Evolutionary conservation across 352 stramenopile species (phyloP).

Genomic region (Globisporangium parvum): DNA sequence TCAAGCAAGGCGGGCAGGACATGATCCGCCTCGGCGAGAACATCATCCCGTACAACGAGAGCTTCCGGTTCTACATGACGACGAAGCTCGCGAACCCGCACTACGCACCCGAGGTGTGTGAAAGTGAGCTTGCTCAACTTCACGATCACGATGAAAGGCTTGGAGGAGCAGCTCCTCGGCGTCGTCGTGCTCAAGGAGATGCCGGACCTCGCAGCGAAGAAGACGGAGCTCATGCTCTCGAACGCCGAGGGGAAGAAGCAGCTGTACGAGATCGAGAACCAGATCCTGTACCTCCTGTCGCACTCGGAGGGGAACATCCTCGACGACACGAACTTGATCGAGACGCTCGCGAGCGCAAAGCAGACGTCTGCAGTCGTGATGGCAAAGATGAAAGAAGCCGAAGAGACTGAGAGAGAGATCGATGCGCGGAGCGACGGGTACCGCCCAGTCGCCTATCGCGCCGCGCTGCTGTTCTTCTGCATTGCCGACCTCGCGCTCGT

Average conservation of each 20-base stretch:
- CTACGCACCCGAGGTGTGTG: conserved; percentile 88
- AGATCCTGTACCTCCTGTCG: conserved; percentile 89
- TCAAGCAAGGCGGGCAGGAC: conserved; percentile 89
- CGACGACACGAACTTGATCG: conserved; percentile 90
- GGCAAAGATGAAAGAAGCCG: conserved; percentile 87
- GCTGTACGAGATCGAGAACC: conserved; percentile 89
- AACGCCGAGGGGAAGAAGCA: conserved; percentile 87
- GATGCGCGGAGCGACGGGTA: conserved; percentile 85
- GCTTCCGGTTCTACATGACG: conserved; percentile 90
- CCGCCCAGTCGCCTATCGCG: conserved; percentile 82
- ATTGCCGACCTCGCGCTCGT: conserved; percentile 86
- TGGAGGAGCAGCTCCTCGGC: conserved; percentile 89
- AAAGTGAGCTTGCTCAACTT: conserved; percentile 93
- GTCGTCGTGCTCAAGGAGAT: conserved; percentile 88
- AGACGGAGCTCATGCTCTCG: conserved; percentile 86
- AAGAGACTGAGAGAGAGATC: conserved; percentile 89
- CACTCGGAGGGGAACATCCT: conserved; percentile 91
- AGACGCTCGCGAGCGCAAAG: conserved; percentile 82
- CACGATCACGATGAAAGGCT: conserved; percentile 88
- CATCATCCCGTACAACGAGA: conserved; percentile 89
- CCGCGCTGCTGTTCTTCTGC: conserved; percentile 89
- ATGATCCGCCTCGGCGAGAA: conserved; percentile 91
- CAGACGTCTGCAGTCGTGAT: conserved; percentile 77
- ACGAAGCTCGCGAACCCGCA: conserved; percentile 92
- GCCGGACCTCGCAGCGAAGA: conserved; percentile 87